Evolutionary conservation across 1,284 basidiomycete species (phyloP).

Genomic region (Phylloboletellus chloephorus): DNA sequence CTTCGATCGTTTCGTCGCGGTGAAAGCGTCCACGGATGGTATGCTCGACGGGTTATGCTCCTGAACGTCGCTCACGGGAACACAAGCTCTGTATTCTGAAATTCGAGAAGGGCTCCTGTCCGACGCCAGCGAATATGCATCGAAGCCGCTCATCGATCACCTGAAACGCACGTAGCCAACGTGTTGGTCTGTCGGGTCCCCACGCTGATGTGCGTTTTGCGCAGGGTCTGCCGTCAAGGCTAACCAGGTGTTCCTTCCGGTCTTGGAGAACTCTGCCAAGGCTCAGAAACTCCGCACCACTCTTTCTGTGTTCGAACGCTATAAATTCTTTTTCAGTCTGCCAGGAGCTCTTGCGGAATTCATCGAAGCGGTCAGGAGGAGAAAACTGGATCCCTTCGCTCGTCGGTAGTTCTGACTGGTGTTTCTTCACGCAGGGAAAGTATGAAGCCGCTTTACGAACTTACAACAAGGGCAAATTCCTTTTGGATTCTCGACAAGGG

Average conservation of each 20-base stretch:
- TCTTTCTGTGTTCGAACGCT: conserved; percentile 92
- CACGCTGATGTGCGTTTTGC: conserved; percentile 4
- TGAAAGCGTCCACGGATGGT: conserved; percentile 96
- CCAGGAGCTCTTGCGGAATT: conserved; percentile 89
- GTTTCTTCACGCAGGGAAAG: conserved; percentile 58
- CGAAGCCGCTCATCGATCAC: conserved; percentile 75
- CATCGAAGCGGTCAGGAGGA: conserved; percentile 70
- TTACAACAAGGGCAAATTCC: conserved; percentile 95
- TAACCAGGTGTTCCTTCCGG: conserved; percentile 93
- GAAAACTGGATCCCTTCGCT: not conserved
- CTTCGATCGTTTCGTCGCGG: conserved; percentile 96
- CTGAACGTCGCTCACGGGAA: conserved; percentile 8
- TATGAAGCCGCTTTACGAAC: conserved; percentile 93
- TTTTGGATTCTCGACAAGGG: conserved; percentile 82
- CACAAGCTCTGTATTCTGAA: conserved; percentile 78
- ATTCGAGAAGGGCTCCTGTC: conserved; percentile 89
- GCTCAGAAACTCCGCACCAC: conserved; percentile 91
- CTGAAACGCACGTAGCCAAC: conserved; percentile 68
- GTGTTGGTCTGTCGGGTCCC: not conserved
- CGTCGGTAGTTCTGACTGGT: conserved; percentile 6
- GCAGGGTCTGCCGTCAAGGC: conserved; percentile 83
- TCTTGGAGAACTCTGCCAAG: conserved; percentile 94
- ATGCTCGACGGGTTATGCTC: conserved; percentile 22
- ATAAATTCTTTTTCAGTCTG: conserved; percentile 98
- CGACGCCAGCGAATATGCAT: conserved; percentile 75